phyloP scores from a whole-genome alignment of 192 early-diverging fungal species.

The Coemansia erecta region DNA sequence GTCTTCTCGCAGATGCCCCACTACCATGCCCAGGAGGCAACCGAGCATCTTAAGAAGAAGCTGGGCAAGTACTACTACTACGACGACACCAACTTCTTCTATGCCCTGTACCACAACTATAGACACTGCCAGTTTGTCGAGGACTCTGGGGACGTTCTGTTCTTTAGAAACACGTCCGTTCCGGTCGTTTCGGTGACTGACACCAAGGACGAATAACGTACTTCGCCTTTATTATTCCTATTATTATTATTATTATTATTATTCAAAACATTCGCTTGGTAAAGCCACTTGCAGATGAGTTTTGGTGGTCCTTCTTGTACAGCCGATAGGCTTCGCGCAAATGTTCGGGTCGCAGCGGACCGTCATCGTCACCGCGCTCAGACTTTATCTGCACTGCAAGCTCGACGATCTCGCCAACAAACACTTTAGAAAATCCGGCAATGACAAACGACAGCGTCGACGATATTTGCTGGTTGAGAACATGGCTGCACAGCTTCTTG shows the following conservation, averaged over 20 bases:
- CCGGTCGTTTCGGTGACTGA: conserved; percentile 6
- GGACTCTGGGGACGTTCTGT: conserved; percentile 79
- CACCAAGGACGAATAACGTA: neutral
- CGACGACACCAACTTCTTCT: conserved; percentile 68
- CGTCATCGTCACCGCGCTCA: conserved; percentile 68
- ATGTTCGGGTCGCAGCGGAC: conserved; percentile 79
- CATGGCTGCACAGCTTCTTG: conserved; percentile 65
- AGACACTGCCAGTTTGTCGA: conserved; percentile 85
- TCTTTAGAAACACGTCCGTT: conserved; percentile 54
- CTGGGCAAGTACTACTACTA: conserved; percentile 78
- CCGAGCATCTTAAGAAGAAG: conserved; percentile 72
- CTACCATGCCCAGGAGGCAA: conserved; percentile 91
- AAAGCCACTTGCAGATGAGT: conserved; percentile 17
- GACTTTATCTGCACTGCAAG: conserved; percentile 74
- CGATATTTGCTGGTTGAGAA: conserved; percentile 71
- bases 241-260: neutral
- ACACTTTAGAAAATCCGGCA: conserved; percentile 87
- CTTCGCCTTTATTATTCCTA: neutral
- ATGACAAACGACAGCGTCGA: conserved; percentile 76
- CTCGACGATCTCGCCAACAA: conserved; percentile 88
- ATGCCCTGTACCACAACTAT: conserved; percentile 68
- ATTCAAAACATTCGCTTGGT: conserved; percentile 40
- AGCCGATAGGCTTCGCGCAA: conserved; percentile 80
- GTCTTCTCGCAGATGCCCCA: conserved; percentile 97
- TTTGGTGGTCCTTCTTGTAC: conserved; percentile 58